Evolutionary conservation across 495 filamentous ascomycete genomes (phyloP), one percentile per base, ranked within the genome.

Genomic region (Penicillium subrubescens): DNA sequence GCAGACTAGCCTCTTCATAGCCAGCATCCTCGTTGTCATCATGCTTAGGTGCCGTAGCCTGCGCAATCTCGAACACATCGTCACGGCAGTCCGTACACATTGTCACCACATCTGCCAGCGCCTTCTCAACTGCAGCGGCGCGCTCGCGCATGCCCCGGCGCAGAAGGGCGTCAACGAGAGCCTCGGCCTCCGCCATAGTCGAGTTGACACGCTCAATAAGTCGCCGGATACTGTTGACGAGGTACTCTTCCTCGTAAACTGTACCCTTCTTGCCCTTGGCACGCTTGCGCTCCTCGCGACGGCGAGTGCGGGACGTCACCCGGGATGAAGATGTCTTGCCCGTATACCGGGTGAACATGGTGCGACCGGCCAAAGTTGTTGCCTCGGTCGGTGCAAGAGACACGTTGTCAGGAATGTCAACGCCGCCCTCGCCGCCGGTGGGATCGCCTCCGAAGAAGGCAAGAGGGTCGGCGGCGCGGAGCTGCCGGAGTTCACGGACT

Each of bases 221-320:
- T 39, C 95, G 80, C n/a, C 89, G 82, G 37, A 97, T 87, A 65
- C 88, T 92, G 69, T 91, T 94, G 50, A 97, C 88, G 12, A 99
- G 83, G 73, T 99, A 98, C 76, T 97, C 95, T 74, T 98, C 95
- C 71, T 99, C 95, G 73, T 98, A 99, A 5, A 99, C 90, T 46
- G 89, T 97, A 17, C 95, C 95, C 82, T 97, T 97, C 75, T 96
- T 92, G 15, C 95, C 95, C 29, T 92, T 84, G 0, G 95, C 95
- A 8, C 93, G 85, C 86, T 99, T 99, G 69, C 96, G 88, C 82
- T 99, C 95, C 74, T 98, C 95, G 17, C 91, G 81, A 17, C 88
- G 82, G 17, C 92, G 85, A 63, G 94, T 97, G 81, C 92, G 93
- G 56, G 87, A 89, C 33, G 92, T 96, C 53, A 88, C 87, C 11